A percentile compares a stretch with the other conserved stretches of the same genome.
Evolutionary conservation across 78 protist species (phyloP).

Genomic region (Tieghemostelium lacteum): DNA sequence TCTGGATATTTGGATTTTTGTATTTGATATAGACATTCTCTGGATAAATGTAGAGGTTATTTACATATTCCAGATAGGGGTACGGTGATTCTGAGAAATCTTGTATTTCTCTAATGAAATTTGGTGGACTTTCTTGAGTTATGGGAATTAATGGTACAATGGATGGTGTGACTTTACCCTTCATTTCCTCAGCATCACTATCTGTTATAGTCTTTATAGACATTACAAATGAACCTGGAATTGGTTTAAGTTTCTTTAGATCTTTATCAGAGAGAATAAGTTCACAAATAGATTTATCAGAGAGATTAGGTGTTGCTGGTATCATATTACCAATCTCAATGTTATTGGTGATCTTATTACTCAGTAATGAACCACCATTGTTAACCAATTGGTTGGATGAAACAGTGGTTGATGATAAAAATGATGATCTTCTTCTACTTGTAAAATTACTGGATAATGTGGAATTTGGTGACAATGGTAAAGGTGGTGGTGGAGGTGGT

Average conservation of each 20-base stretch:
- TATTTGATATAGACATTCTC: slow-evolving; percentile 52
- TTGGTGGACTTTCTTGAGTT: background rate
- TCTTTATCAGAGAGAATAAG: slow-evolving; percentile 47
- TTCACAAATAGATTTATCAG: slow-evolving; percentile 55
- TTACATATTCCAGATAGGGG: slow-evolving; percentile 57
- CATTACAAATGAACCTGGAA: slow-evolving; percentile 70
- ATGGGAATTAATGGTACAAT: slow-evolving; percentile 51
- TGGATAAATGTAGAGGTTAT: slow-evolving; percentile 70
- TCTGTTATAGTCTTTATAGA: slow-evolving; percentile 13
- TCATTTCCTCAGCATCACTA: slow-evolving; percentile 26
- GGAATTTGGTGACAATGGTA: slow-evolving; percentile 32
- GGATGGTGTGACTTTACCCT: slow-evolving; percentile 48
- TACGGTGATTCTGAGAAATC: slow-evolving; percentile 65
- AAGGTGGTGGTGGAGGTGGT: slow-evolving; percentile 35
- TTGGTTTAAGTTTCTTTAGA: slow-evolving; percentile 34
- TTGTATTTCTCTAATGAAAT: slow-evolving; percentile 63
- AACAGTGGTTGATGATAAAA: background rate
- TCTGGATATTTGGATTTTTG: slow-evolving; percentile 68
- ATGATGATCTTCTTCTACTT: background rate
- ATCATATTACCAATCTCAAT: slow-evolving; percentile 59
- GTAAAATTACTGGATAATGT: too few species aligned
- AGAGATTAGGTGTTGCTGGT: slow-evolving; percentile 62
- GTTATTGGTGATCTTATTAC: slow-evolving; percentile 13
- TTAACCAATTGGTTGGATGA: background rate
- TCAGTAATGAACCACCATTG: background rate